Conservation (phyloP, 2,329 filamentous ascomycete genomes). For the Aspergillus sp. region DNA sequence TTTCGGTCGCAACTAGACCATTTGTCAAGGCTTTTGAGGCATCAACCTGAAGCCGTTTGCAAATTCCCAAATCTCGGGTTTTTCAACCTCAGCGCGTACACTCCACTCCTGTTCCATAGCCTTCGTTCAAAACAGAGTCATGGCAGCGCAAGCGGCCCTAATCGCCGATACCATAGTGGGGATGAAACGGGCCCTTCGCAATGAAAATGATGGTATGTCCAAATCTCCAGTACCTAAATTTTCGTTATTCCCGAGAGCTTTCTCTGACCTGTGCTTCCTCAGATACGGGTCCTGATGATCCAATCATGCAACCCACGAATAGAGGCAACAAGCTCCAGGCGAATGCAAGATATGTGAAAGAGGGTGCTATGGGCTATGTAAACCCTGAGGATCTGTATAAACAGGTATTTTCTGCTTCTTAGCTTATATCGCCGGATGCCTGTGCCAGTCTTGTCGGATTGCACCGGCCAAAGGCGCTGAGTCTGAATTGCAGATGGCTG, state of each 20-base stretch:
- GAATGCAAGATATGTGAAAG: conserved; percentile 57
- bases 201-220: conserved; percentile 46
- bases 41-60: neutral
- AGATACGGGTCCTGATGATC: conserved; percentile 51
- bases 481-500: neutral
- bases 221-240: neutral
- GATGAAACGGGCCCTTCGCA: conserved; percentile 53
- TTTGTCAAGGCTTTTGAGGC: neutral
- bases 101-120: conserved; percentile 6
- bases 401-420: conserved; percentile 46
- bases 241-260: conserved; percentile 9
- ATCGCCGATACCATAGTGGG: conserved; percentile 56
- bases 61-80: neutral
- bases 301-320: conserved; percentile 56
- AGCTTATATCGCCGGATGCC: neutral
- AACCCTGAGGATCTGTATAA: conserved; percentile 55
- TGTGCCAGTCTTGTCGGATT: neutral
- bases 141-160: conserved; percentile 46
- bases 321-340: conserved; percentile 62
- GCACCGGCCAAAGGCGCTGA: neutral
- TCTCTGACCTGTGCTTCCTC: conserved; percentile 7
- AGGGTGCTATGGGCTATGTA: conserved; percentile 54
- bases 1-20: neutral
- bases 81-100: conserved; percentile 2
- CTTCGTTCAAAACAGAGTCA: conserved; percentile 22